Base-by-base conservation (phyloP, 129 eudicot species). In the Silybum marianum region DNA sequence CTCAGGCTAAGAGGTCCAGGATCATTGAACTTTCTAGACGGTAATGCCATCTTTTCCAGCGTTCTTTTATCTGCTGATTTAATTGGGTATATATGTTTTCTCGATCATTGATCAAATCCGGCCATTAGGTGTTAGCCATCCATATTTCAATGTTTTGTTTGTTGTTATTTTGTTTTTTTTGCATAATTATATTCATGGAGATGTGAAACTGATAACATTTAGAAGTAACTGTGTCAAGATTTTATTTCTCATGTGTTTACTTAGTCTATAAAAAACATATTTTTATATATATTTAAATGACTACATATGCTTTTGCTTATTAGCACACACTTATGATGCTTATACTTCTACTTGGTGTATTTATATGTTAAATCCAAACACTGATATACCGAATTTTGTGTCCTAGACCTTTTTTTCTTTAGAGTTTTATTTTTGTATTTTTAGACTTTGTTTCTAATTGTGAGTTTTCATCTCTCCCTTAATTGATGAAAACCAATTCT, bases 11-110 rank as follows among this genome's bases (percentile, higher is more conserved):
- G 69, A 86, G 98, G 25, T 83, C 96, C 51, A 75, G 97, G 80
- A 90, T 94, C 75, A 90, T 94, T 54, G 98, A 94, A 69, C 97
- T 94, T 18, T 94, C 98, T 9, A 70, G 96, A 80, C 86, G 97
- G 97, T 93, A 78, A n/a, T 70, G 66, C 70, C 16, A 60, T 25
- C 23, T 32, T 71, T n/a, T 34, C 72, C 23, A 12, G 12, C 25
- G 24, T 68, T 14, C 26, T 22, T 69, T 40, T 62, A 44, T 44
- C 18, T 72, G 39, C 48, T 70, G 14, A 30, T 26, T 9, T 14
- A 9, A 71, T 19, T 11, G 54, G 58, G 54, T 39, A 72, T 13
- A 9, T 72, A 72, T 19, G 28, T 72, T 28, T 32, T 32, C 6
- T 32, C 36, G 36, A 32, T 4, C 16, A 22, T 11, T 13, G 9